Percentiles rank a stretch among this genome's conserved stretches.
Evolutionary conservation across 139 green algal species (phyloP).

Genomic region (Nannochloris sp.): DNA sequence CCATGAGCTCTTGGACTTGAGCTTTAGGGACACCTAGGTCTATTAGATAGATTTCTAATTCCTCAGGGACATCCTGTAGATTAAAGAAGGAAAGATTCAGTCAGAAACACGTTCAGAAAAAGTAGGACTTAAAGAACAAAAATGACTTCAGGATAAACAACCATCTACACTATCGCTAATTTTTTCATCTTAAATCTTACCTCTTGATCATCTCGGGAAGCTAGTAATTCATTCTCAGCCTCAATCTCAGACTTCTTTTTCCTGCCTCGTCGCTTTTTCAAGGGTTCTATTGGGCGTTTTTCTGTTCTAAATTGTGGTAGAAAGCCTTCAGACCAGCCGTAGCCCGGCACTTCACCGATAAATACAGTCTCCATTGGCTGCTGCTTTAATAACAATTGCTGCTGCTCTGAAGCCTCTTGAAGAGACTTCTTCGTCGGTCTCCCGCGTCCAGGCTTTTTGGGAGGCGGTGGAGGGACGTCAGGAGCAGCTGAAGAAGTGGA

Average conservation of each 20-base stretch:
- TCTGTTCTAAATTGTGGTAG: constrained; percentile 41
- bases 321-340: constrained; percentile 56
- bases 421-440: background rate
- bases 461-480: background rate
- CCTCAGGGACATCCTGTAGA: no score
- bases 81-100: no score
- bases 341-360: constrained; percentile 37
- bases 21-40: constrained; percentile 34
- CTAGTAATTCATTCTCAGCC: no score
- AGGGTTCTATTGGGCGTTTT: background rate
- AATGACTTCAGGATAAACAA: background rate
- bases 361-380: constrained; percentile 44
- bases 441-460: background rate
- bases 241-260: background rate
- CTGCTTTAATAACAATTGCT: background rate
- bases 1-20: constrained; percentile 33
- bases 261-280: background rate
- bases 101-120: background rate
- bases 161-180: background rate
- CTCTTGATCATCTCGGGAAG: background rate
- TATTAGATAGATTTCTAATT: constrained; percentile 36
- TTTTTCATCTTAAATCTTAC: background rate
- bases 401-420: no score
- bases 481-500: background rate
- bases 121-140: background rate